Evolutionary conservation across 345 rosid species (phyloP), one percentile per base, ranked within the genome.

Genomic region (Trapa incisa): DNA sequence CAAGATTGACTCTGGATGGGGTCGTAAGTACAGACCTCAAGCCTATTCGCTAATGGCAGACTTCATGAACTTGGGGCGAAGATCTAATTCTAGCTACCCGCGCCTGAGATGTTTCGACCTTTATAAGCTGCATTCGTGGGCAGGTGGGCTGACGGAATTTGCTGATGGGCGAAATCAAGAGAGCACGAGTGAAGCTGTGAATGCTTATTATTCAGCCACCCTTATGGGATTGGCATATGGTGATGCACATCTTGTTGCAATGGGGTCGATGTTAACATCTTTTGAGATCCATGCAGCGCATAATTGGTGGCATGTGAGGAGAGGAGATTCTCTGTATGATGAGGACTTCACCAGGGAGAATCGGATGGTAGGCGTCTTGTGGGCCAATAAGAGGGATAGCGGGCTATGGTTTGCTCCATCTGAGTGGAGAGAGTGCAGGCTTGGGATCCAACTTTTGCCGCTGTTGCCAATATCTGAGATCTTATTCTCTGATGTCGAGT

Each of bases 61-160:
- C 79, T 91, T 80, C 68, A 83, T 91, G 97, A 87, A 74, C 67
- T 38, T 89, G 64, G 85, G 89, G n/a, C 83, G 75, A 62, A 38
- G 76, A 63, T 80, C 82, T 6, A 75, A 77, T 69, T 86, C 88
- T 0, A 78, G 47, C 60, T 94, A 87, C 70, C 80, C 96, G 0
- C 86, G 97, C 29, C 64, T 94, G 81, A 81, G 96, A 70, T 91
- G 96, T 63, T 94, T 94, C 66, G 97, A 94, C 78, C 68, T 94
- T 68, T 94, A 87, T 56, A 94, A 89, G 70, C 75, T 94, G 70
- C 99, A 94, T 74, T 94, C 99, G 37, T 94, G 97, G 97, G 99
- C 97, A 13, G 89, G 95, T 54, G 97, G 99, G 53, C 74, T 94
- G 71, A 91, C 91, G 5, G 97, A 89, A 79, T 91, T 88, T 33